Percentiles rank a stretch among this genome's conserved stretches.
These are phyloP conservation scores for Naganishia vishniacii DNA, from an alignment of 768 basidiomycete species.

Conservation along the genomic window DNA sequence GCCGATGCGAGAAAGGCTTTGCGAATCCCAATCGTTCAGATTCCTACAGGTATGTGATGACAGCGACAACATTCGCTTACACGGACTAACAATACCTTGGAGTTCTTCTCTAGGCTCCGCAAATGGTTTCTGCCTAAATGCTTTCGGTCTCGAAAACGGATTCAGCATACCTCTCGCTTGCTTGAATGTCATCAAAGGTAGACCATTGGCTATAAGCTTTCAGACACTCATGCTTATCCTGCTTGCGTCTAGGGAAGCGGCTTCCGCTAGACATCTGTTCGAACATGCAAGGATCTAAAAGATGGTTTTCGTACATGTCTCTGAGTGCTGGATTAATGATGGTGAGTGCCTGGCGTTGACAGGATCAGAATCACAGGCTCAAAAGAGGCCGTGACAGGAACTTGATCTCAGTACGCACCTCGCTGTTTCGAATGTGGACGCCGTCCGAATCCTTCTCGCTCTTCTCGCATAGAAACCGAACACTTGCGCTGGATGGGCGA, in stretches of 20 bases:
- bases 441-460: background rate
- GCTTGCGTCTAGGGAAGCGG: conserved; percentile 20
- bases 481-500: conserved; percentile 49
- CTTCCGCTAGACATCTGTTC: conserved; percentile 46
- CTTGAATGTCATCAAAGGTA: conserved; percentile 48
- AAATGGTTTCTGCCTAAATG: conserved; percentile 42
- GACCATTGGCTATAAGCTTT: no score
- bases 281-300: conserved; percentile 30
- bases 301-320: conserved; percentile 41
- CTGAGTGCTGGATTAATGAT: conserved; percentile 43
- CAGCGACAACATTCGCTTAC: background rate
- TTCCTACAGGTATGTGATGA: conserved; percentile 43
- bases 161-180: conserved; percentile 44
- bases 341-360: background rate
- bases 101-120: conserved; percentile 41
- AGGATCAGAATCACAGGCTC: background rate
- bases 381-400: background rate
- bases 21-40: conserved; percentile 43
- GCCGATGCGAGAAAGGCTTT: conserved; percentile 44
- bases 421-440: background rate
- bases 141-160: conserved; percentile 43
- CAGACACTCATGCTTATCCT: background rate
- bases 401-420: conserved; percentile 29
- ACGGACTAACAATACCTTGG: background rate
- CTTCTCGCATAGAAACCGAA: conserved; percentile 40